Evolutionary conservation across 1,284 basidiomycete genomes (phyloP).

Genomic region (Cryptococcus sp.): DNA sequence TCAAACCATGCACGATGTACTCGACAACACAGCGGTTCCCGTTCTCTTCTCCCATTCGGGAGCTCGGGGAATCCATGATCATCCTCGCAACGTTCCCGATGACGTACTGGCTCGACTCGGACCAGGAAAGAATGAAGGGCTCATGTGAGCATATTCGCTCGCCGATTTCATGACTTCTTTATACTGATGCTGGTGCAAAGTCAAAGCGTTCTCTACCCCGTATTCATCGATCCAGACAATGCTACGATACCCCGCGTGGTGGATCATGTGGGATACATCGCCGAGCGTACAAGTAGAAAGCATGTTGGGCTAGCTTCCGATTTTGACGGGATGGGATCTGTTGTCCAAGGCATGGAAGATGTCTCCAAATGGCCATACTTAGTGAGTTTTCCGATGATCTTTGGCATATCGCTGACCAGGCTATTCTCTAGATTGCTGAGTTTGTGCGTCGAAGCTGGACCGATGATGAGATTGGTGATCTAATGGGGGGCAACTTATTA

Average conservation of each 20-base stretch:
- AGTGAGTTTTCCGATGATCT: conserved; percentile 40
- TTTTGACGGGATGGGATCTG: conserved; percentile 62
- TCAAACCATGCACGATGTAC: conserved; percentile 64
- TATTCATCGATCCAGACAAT: conserved; percentile 26
- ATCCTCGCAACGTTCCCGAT: conserved; percentile 66
- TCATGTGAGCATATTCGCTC: conserved; percentile 55
- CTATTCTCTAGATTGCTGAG: conserved; percentile 56
- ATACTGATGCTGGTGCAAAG: conserved; percentile 2
- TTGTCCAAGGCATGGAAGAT: conserved; percentile 61
- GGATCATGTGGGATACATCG: conserved; percentile 82
- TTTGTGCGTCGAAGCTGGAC: conserved; percentile 75
- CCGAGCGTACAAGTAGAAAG: conserved; percentile 62
- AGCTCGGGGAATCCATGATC: conserved; percentile 66
- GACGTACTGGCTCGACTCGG: conserved; percentile 65
- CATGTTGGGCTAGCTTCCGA: conserved; percentile 57
- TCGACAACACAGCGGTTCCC: conserved; percentile 67
- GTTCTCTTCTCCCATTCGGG: conserved; percentile 83
- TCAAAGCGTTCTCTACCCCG: conserved; percentile 56
- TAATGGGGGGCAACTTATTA: conserved; percentile 74
- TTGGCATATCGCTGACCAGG: neutral
- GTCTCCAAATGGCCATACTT: conserved; percentile 65
- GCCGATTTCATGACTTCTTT: neutral
- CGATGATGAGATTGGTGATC: conserved; percentile 68
- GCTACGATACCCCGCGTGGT: conserved; percentile 62
- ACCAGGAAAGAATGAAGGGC: conserved; percentile 65